phyloP scores from a whole-genome alignment of 352 stramenopile species.

The Phytophthora agathidicida region DNA sequence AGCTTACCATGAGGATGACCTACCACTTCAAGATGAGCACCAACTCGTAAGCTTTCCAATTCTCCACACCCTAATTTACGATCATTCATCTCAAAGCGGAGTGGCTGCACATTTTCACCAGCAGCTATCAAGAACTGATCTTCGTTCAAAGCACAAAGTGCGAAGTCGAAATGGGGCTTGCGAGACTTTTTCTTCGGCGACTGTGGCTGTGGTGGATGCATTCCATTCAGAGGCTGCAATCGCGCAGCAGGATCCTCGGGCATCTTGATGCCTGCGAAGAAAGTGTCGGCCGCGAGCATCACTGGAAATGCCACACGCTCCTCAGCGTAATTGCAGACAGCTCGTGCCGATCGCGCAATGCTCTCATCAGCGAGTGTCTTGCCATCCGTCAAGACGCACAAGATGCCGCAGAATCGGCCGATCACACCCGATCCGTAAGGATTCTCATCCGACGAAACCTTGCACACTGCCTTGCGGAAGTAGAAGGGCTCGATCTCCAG shows the following conservation, averaged over 20 bases:
- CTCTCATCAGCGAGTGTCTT: constrained; percentile 51
- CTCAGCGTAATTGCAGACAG: constrained; percentile 59
- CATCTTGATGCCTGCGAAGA: constrained; percentile 53
- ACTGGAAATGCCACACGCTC: constrained; percentile 55
- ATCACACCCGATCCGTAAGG: constrained; percentile 54
- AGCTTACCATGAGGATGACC: constrained; percentile 64
- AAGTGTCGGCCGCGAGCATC: constrained; percentile 47
- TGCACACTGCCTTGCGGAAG: constrained; percentile 70
- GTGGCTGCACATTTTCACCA: constrained; percentile 46
- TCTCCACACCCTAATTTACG: constrained; percentile 62
- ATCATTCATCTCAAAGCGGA: constrained; percentile 60
- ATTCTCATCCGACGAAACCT: constrained; percentile 55
- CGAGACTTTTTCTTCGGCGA: constrained; percentile 15
- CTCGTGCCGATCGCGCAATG: constrained; percentile 40
- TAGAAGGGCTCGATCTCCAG: constrained; percentile 66
- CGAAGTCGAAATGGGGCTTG: constrained; percentile 36
- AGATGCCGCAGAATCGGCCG: constrained; percentile 47
- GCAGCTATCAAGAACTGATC: constrained; percentile 54
- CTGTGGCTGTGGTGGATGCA: constrained; percentile 3
- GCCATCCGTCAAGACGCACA: constrained; percentile 61
- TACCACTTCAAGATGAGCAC: constrained; percentile 55
- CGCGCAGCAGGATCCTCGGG: constrained; percentile 8
- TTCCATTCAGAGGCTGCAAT: constrained; percentile 15
- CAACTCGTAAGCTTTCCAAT: constrained; percentile 22
- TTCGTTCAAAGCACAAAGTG: constrained; percentile 61